Evolutionary conservation across 202 grass and related monocot species (phyloP), one percentile per base, ranked within the genome.

Genomic region (Setaria viridis): DNA sequence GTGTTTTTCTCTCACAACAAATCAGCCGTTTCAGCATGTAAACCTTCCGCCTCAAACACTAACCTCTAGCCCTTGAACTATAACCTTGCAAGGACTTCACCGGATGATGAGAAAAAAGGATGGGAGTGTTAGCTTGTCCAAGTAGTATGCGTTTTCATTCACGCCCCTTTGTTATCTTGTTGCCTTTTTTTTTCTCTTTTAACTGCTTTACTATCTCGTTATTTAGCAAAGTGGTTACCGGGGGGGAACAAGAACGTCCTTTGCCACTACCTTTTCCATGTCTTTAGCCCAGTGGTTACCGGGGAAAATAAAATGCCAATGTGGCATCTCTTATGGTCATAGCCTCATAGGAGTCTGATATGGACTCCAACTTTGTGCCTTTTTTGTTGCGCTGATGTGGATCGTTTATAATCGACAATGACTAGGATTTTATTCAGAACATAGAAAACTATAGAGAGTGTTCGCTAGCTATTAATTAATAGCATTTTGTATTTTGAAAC

Each of bases 21-120:
- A n/a, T n/a, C n/a, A n/a, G n/a, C n/a, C n/a, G n/a, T n/a, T n/a
- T 39, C 5, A 39, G 13, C 3, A 1, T 0, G 0, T 15, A 50
- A 50, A 50, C 12, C 12, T 12, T 50, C 11, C 48, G 3, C 48
- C 48, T 50, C 48, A 15, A 15, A 50, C 48, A 50, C 48, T 15
- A 50, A 14, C 13, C 11, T 14, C 12, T 50, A 50, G 2, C 12
- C 12, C 47, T 11, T 3, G 11, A 49, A 49, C 11, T 3, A 13
- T 49, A 49, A 49, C 47, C 47, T 13, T 13, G 11, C 0, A 2
- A 11, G 11, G 47, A 13, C 3, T 49, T 49, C 47, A 49, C 11
- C 47, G 2, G 47, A 13, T 3, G 11, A 49, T 14, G 47, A 49
- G 39, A 6, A 0, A 41, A 41, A 41, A 39, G 5, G 5, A 9